These are phyloP conservation scores for Rhizopus stolonifer DNA, from an alignment of 371 early-diverging fungal species.

Conservation along the genomic window DNA sequence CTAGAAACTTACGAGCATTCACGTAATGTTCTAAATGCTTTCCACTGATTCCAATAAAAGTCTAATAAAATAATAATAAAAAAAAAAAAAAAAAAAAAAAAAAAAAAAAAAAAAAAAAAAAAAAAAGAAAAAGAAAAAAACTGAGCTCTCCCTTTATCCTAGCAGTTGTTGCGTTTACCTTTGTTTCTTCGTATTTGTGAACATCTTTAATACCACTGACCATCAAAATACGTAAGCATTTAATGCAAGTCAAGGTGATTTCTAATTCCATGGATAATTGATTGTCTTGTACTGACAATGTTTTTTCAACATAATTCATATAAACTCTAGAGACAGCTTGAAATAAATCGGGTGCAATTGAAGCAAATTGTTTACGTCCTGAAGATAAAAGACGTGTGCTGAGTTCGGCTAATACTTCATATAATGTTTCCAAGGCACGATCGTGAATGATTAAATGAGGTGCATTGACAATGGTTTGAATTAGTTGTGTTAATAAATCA, in stretches of 20 bases:
- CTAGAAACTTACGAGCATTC: conserved; percentile 52
- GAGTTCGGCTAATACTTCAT: conserved; percentile 78
- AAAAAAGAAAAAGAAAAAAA: no score
- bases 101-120: no score
- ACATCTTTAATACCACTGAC: conserved; percentile 76
- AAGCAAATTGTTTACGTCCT: conserved; percentile 66
- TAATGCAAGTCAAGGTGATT: conserved; percentile 60
- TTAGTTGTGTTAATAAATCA: conserved; percentile 61
- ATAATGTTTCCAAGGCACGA: conserved; percentile 73
- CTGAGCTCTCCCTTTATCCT: no score
- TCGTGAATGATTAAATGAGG: conserved; percentile 55
- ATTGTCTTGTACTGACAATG: not conserved
- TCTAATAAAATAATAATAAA: no score
- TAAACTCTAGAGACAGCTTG: conserved; percentile 61
- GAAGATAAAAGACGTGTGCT: conserved; percentile 72
- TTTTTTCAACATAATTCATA: conserved; percentile 43
- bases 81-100: no score
- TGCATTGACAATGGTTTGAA: conserved; percentile 55
- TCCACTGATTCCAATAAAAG: conserved; percentile 50
- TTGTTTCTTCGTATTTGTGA: conserved; percentile 60
- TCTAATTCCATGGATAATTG: conserved; percentile 38
- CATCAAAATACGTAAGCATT: conserved; percentile 70
- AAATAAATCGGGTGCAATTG: conserved; percentile 67
- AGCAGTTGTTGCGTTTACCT: no score
- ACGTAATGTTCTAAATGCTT: conserved; percentile 64